Percentiles rank a stretch among this genome's conserved stretches.
Evolutionary conservation across 2,329 filamentous ascomycete species (phyloP).

Genomic region (Aspergillus ustus): DNA sequence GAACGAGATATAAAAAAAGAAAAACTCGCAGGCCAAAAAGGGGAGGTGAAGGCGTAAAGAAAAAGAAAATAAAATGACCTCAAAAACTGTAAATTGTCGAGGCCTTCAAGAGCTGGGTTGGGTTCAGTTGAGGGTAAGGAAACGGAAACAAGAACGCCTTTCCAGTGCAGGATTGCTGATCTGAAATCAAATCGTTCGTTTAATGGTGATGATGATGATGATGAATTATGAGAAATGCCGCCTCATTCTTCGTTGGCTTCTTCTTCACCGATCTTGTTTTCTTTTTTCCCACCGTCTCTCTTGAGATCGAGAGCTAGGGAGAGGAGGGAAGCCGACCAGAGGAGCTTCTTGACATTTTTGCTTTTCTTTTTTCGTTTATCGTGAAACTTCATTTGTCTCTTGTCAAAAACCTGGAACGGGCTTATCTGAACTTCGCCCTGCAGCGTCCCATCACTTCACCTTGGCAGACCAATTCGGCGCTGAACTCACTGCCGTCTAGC

Average conservation of each 20-base stretch:
- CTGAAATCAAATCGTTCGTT: background rate
- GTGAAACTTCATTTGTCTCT: slow-evolving; percentile 5
- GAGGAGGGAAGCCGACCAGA: background rate
- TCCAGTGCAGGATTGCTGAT: slow-evolving; percentile 3
- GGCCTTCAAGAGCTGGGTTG: background rate
- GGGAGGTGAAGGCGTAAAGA: background rate
- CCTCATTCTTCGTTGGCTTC: background rate
- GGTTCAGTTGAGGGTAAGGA: too few relatives aligned
- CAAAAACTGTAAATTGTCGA: background rate
- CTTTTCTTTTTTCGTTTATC: slow-evolving; percentile 1
- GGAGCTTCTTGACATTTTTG: background rate
- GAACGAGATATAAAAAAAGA: background rate
- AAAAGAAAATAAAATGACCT: slow-evolving; percentile 3
- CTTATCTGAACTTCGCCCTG: slow-evolving; percentile 79
- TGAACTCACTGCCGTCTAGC: slow-evolving; percentile 96
- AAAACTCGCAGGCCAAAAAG: slow-evolving; percentile 2
- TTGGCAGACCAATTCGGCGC: slow-evolving; percentile 97
- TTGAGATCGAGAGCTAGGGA: background rate
- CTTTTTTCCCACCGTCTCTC: background rate
- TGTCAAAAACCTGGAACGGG: background rate
- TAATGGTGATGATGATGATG: background rate
- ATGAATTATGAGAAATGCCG: background rate
- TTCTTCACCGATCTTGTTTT: slow-evolving; percentile 7
- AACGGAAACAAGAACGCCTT: background rate
- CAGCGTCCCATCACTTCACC: slow-evolving; percentile 98